phyloP scores from a whole-genome alignment of 257 asterid species.

The Voacanga thouarsii region DNA sequence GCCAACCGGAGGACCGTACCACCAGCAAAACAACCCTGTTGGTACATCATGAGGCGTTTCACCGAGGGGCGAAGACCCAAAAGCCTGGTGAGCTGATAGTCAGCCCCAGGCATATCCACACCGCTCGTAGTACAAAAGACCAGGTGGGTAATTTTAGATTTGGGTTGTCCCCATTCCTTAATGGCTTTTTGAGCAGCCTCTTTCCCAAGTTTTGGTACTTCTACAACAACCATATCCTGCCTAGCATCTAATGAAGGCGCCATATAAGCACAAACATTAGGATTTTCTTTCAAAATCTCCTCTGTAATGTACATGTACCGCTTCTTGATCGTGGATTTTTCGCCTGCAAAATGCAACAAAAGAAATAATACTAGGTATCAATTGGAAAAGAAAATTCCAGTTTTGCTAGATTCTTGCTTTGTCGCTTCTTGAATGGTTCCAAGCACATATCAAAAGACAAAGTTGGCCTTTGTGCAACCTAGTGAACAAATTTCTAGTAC shows the following conservation, averaged over 20 bases:
- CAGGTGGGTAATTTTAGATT: conserved; percentile 4
- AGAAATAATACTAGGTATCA: too few species aligned
- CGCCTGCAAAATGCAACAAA: neutral
- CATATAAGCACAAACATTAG: neutral
- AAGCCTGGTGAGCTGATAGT: conserved; percentile 4
- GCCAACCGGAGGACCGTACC: conserved; percentile 12
- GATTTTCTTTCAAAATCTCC: neutral
- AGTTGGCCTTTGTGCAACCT: too few species aligned
- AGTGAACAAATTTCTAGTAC: too few species aligned
- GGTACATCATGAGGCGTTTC: conserved; percentile 11
- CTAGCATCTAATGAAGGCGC: neutral
- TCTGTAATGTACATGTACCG: conserved; percentile 4
- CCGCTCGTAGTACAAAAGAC: conserved; percentile 8
- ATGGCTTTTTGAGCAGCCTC: conserved; percentile 13
- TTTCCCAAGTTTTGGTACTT: conserved; percentile 7
- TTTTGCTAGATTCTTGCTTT: too few species aligned
- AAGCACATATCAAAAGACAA: too few species aligned
- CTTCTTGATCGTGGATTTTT: conserved; percentile 11
- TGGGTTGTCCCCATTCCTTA: conserved; percentile 12
- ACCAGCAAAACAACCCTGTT: conserved; percentile 11
- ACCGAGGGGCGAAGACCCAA: conserved; percentile 6
- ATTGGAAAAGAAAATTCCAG: too few species aligned
- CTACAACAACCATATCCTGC: conserved; percentile 1
- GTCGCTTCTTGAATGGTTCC: too few species aligned
- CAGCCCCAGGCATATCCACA: conserved; percentile 7